These are phyloP conservation scores for Domatiomyces globalis DNA, from an alignment of 2,329 filamentous ascomycete genomes.

Conservation along the genomic window DNA sequence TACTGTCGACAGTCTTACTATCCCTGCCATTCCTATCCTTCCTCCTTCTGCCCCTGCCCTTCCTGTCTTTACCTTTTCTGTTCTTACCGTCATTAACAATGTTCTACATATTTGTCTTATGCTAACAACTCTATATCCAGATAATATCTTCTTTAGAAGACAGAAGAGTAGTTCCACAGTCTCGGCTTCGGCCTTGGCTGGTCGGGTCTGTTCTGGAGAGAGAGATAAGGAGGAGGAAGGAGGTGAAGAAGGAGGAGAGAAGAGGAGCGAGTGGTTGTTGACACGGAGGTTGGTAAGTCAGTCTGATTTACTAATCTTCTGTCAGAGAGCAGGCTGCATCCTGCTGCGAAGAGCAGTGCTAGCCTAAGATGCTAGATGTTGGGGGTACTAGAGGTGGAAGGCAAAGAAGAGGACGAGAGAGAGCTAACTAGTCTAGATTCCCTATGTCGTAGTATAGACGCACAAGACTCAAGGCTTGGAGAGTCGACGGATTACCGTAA, in stretches of 20 bases:
- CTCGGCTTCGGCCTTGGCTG: not conserved
- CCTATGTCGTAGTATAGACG: no score
- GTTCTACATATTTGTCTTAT: not conserved
- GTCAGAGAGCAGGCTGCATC: not conserved
- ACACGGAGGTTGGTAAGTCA: not conserved
- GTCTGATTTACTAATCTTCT: no score
- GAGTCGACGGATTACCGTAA: no score
- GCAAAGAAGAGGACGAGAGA: no score
- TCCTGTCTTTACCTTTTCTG: not conserved
- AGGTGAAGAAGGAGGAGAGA: no score
- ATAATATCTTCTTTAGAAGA: not conserved
- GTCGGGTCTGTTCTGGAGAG: not conserved
- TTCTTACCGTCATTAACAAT: not conserved
- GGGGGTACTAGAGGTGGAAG: no score
- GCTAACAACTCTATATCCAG: not conserved
- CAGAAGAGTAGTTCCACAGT: not conserved
- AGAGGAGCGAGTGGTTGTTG: not conserved
- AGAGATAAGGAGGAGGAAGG: no score
- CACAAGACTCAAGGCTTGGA: no score
- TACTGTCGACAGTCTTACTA: no score
- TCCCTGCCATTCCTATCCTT: no score
- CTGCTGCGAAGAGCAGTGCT: not conserved
- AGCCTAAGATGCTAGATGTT: not conserved
- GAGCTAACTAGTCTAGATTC: no score
- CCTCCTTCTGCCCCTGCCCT: no score